These are phyloP conservation scores for Cryptococcus wingfieldii DNA, from an alignment of 1,284 basidiomycete species.

Conservation along the genomic window DNA sequence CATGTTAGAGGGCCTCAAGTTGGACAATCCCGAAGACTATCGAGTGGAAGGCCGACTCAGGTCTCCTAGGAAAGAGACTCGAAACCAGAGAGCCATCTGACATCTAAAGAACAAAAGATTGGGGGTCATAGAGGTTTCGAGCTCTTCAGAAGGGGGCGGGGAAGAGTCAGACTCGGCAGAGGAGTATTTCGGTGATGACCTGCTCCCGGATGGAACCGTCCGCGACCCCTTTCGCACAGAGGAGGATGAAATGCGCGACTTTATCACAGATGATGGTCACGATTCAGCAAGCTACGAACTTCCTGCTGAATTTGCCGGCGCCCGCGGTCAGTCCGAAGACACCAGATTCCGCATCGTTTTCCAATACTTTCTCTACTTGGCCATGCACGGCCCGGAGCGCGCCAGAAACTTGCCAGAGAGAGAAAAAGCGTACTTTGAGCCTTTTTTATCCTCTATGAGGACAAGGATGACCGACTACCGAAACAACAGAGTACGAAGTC, in stretches of 20 bases:
- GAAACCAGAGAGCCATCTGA: constrained; percentile 39
- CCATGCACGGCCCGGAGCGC: constrained; percentile 51
- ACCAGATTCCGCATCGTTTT: constrained; percentile 60
- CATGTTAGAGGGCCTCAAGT: constrained; percentile 58
- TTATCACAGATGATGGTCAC: constrained; percentile 60
- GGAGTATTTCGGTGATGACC: constrained; percentile 5
- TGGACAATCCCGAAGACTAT: constrained; percentile 42
- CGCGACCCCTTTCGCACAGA: constrained; percentile 42
- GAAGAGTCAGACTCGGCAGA: constrained; percentile 43
- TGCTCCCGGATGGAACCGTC: background rate
- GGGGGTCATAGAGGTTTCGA: constrained; percentile 11
- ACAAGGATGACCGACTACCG: constrained; percentile 63
- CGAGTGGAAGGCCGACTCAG: constrained; percentile 53
- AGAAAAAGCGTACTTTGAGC: constrained; percentile 25
- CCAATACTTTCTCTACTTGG: constrained; percentile 76
- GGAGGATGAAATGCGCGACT: constrained; percentile 60
- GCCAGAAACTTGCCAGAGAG: constrained; percentile 25
- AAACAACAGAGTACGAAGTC: constrained; percentile 69
- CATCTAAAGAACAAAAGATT: constrained; percentile 20
- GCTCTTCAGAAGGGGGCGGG: constrained; percentile 43
- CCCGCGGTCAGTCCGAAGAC: constrained; percentile 57
- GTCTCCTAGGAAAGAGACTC: constrained; percentile 14
- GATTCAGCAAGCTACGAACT: background rate
- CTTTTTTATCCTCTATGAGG: constrained; percentile 47
- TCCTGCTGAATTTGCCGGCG: constrained; percentile 71